Evolutionary conservation across 1,139 yeast genomes (phyloP), one percentile per base, ranked within the genome.

Genomic region (Trichomonascaceae sp.): DNA sequence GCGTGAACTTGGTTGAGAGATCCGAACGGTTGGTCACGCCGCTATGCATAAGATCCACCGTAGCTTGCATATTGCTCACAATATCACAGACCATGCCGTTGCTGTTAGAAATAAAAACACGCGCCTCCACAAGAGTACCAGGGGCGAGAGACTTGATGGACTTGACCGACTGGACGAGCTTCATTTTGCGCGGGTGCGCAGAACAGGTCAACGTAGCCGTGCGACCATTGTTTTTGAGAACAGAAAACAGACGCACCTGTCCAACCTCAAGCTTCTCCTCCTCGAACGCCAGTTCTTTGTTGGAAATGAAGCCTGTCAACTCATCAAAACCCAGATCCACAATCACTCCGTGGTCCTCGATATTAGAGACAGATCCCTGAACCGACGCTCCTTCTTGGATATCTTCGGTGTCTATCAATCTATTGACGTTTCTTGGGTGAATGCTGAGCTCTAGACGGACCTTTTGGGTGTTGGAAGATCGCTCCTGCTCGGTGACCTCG

Each of bases 271-370:
- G 56, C 43, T 5, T 53, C 47, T 28, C 48, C 39, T 4, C 47
- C 48, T 2, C 56, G 29, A 45, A 39, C 27, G 54, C 50, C 27
- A 65, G 56, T 41, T 77, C 87, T 47, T 76, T 78, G 47, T 74
- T 75, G 2, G 93, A 71, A 38, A 89, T 64, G 57, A 89, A 89
- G 1, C 93, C 97, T 15, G 73, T 59, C 13, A 68, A 40, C 9
- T 31, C 34, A n/a, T 35, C 34, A 6, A 57, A 62, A 16, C 96
- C 96, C 18, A 80, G 57, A 46, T 76, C 79, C 34, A 87, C 59
- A 38, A 82, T 71, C 13, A 76, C 68, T 57, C 98, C 98, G 52
- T 82, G 95, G 51, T 89, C 98, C 64, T 89, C 97, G 16, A 82
- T 60, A 34, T 93, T 78, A 39, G 66, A 67, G 13, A 89, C 74